A percentile compares a stretch with the other conserved stretches of the same genome.
phyloP scores from a whole-genome alignment of 2,329 filamentous ascomycete genomes.

The Cytospora piceicola region DNA sequence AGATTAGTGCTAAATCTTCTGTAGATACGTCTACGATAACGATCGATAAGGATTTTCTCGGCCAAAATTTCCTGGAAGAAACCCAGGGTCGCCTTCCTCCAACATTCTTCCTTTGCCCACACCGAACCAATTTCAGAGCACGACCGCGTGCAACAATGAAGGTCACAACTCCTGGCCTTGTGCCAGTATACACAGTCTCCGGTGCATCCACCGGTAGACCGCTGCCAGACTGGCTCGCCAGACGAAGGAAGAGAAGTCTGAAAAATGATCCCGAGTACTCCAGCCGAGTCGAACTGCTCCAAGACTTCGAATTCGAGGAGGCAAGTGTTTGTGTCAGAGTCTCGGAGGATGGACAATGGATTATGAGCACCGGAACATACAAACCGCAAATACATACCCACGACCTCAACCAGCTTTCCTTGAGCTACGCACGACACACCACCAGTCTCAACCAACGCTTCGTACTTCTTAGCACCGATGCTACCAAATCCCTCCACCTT shows the following conservation, averaged over 20 bases:
- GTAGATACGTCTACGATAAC: constrained; percentile 9
- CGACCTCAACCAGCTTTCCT: constrained; percentile 86
- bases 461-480: constrained; percentile 83
- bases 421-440: constrained; percentile 94
- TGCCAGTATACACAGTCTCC: constrained; percentile 93
- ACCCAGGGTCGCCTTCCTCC: neutral
- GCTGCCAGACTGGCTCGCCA: constrained; percentile 92
- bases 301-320: constrained; percentile 98
- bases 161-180: constrained; percentile 76
- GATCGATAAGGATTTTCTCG: constrained; percentile 7
- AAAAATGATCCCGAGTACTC: constrained; percentile 93
- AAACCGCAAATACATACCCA: constrained; percentile 88
- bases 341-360: constrained; percentile 95
- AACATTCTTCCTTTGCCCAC: neutral
- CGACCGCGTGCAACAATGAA: constrained; percentile 60
- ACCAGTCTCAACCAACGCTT: constrained; percentile 91
- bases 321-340: constrained; percentile 88
- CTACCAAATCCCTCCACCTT: constrained; percentile 91
- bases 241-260: constrained; percentile 84
- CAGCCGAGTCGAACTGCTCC: constrained; percentile 89
- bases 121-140: neutral
- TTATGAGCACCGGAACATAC: constrained; percentile 87
- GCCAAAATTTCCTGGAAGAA: constrained; percentile 22
- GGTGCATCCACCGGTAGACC: constrained; percentile 86
- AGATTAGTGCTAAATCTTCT: neutral